Conservation (phyloP, 2,329 filamentous ascomycete genomes). For the Trichoderma simmonsii region DNA sequence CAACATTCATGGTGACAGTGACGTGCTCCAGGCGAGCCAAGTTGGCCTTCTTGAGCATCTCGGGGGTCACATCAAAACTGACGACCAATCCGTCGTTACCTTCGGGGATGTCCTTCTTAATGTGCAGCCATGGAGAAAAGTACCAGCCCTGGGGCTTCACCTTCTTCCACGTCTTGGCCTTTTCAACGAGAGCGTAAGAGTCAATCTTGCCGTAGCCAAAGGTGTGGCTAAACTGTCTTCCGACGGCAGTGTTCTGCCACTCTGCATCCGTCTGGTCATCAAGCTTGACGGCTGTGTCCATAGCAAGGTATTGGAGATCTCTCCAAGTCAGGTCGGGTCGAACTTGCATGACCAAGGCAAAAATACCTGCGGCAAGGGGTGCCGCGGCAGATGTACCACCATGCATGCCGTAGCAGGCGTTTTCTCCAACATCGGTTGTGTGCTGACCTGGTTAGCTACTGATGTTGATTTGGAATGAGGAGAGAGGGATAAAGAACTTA, state of each 20-base stretch:
- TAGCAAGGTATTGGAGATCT: slow-evolving; percentile 87
- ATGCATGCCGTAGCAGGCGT: slow-evolving; percentile 76
- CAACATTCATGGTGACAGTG: slow-evolving; percentile 94
- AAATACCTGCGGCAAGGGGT: slow-evolving; percentile 86
- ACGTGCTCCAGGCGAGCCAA: slow-evolving; percentile 87
- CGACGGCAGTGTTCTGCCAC: slow-evolving; percentile 78
- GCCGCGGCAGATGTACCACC: slow-evolving; percentile 95
- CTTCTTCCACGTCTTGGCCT: slow-evolving; percentile 77
- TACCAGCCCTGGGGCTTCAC: slow-evolving; percentile 97
- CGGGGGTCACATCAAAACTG: slow-evolving; percentile 74
- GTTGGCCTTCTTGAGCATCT: slow-evolving; percentile 80
- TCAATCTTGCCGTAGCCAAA: slow-evolving; percentile 97
- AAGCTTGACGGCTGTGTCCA: slow-evolving; percentile 75
- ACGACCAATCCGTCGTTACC: slow-evolving; percentile 76
- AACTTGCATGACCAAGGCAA: slow-evolving; percentile 79
- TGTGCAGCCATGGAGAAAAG: slow-evolving; percentile 89
- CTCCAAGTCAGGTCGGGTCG: slow-evolving; percentile 89
- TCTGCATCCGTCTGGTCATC: slow-evolving; percentile 67
- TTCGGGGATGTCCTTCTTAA: slow-evolving; percentile 81
- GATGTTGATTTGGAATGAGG: not conserved
- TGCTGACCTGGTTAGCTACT: slow-evolving; percentile 50
- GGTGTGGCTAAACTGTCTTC: slow-evolving; percentile 87
- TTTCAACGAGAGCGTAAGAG: slow-evolving; percentile 78
- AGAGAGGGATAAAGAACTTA: slow-evolving; percentile 34
- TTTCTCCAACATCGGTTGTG: slow-evolving; percentile 87